phyloP scores from a whole-genome alignment of 495 filamentous ascomycete species.

The Pseudotulostoma volvatum region DNA sequence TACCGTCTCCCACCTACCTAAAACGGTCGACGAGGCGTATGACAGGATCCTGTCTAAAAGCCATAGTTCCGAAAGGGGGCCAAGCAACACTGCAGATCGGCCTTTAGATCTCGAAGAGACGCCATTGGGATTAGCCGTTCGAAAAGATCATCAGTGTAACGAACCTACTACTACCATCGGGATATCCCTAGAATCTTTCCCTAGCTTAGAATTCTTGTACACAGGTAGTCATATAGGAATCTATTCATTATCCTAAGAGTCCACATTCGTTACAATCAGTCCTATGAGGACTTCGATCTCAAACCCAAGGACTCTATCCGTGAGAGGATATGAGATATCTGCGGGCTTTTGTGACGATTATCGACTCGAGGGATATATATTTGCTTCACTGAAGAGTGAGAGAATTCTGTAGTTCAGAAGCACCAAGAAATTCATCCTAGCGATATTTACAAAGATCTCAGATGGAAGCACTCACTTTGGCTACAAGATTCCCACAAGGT shows the following conservation, averaged over 20 bases:
- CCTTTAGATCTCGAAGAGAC: conserved; percentile 23
- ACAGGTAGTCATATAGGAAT: no score
- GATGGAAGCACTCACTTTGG: conserved; percentile 9
- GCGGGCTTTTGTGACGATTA: conserved; percentile 27
- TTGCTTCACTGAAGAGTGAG: conserved; percentile 28
- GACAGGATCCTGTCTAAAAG: conserved; percentile 21
- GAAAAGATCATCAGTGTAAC: conserved; percentile 6
- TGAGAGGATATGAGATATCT: conserved; percentile 13
- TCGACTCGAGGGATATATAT: conserved; percentile 20
- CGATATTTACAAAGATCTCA: not conserved
- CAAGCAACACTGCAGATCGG: conserved; percentile 21
- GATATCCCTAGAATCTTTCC: no score
- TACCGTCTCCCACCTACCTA: conserved; percentile 14
- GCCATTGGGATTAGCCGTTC: conserved; percentile 21
- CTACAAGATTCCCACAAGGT: conserved; percentile 11
- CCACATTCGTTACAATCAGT: no score
- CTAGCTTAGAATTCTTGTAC: no score
- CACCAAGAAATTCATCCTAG: not conserved
- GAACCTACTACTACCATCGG: no score
- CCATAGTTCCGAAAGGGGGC: conserved; percentile 6
- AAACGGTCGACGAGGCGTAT: conserved; percentile 25
- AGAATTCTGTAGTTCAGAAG: conserved; percentile 21
- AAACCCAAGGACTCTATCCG: conserved; percentile 11
- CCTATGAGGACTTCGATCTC: conserved; percentile 6
- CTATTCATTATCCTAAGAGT: no score